Conservation (phyloP, 352 stramenopile genomes). For the Globisporangium okanoganense region DNA sequence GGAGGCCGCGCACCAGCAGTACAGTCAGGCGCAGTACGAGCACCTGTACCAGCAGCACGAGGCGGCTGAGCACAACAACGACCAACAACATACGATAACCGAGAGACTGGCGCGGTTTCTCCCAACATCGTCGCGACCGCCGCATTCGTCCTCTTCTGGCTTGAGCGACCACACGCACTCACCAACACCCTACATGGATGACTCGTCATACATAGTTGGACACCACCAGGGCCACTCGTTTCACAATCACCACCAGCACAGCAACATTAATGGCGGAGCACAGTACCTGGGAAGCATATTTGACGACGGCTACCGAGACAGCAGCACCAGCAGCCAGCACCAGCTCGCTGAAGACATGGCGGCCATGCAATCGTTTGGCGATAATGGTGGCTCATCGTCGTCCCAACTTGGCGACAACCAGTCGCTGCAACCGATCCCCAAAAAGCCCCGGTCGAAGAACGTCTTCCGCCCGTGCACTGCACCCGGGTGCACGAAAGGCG, state of each 20-base stretch:
- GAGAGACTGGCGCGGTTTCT: slow-evolving; percentile 40
- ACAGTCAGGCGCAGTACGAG: slow-evolving; percentile 1
- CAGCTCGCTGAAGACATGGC: neutral
- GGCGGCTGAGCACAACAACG: neutral
- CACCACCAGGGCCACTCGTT: neutral
- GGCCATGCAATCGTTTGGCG: neutral
- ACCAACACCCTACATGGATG: slow-evolving; percentile 21
- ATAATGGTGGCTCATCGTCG: neutral
- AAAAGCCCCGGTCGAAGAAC: slow-evolving; percentile 72
- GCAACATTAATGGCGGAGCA: neutral
- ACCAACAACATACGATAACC: neutral
- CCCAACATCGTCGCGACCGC: slow-evolving; percentile 10
- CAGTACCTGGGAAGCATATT: neutral
- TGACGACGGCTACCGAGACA: slow-evolving; percentile 6
- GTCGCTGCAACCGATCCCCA: slow-evolving; percentile 33
- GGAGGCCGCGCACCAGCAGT: neutral
- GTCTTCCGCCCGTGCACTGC: slow-evolving; percentile 60
- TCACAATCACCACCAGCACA: neutral
- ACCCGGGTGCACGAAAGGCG: slow-evolving; percentile 69
- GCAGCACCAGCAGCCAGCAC: neutral
- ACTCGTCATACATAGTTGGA: slow-evolving; percentile 8
- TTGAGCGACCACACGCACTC: slow-evolving; percentile 8
- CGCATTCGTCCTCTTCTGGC: neutral
- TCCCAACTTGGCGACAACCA: slow-evolving; percentile 4
- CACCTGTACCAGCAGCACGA: slow-evolving; percentile 2